Conservation (phyloP, 176 grass and related monocot species). For the Rhynchospora pubera region DNA sequence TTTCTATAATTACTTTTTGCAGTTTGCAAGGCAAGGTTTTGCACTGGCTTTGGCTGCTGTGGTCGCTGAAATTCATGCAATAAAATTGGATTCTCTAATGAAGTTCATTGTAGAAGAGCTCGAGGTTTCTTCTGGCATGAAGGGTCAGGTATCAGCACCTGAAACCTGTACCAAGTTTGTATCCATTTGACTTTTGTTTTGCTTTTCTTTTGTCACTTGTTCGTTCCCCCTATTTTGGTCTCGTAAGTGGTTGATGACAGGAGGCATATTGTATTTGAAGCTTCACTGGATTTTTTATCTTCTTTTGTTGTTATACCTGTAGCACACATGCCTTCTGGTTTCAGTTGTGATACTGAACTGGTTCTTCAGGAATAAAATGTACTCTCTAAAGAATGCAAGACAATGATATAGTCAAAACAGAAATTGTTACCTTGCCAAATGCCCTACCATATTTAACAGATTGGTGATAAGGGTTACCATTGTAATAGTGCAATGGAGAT, state of each 20-base stretch:
- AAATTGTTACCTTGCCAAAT: background rate
- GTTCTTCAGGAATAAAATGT: background rate
- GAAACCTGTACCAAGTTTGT: background rate
- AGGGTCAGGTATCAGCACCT: slow-evolving; percentile 65
- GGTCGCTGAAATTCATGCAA: slow-evolving; percentile 39
- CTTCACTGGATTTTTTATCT: background rate
- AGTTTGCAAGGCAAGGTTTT: slow-evolving; percentile 98
- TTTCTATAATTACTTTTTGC: slow-evolving; percentile 1
- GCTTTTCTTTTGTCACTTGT: background rate
- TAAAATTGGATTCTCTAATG: slow-evolving; percentile 63
- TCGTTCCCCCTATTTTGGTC: background rate
- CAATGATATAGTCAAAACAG: background rate
- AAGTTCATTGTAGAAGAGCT: slow-evolving; percentile 63
- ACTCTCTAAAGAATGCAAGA: background rate
- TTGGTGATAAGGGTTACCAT: background rate
- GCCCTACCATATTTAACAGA: background rate
- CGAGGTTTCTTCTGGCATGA: slow-evolving; percentile 77
- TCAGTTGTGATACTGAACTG: background rate
- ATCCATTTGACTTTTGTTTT: background rate
- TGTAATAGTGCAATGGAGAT: background rate
- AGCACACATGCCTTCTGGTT: background rate
- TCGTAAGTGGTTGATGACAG: background rate
- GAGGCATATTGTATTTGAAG: background rate
- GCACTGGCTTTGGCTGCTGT: slow-evolving; percentile 58
- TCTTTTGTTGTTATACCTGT: background rate